Base-by-base conservation (phyloP, 2,329 filamentous ascomycete genomes). In the Paraphaeosphaeria minitans region DNA sequence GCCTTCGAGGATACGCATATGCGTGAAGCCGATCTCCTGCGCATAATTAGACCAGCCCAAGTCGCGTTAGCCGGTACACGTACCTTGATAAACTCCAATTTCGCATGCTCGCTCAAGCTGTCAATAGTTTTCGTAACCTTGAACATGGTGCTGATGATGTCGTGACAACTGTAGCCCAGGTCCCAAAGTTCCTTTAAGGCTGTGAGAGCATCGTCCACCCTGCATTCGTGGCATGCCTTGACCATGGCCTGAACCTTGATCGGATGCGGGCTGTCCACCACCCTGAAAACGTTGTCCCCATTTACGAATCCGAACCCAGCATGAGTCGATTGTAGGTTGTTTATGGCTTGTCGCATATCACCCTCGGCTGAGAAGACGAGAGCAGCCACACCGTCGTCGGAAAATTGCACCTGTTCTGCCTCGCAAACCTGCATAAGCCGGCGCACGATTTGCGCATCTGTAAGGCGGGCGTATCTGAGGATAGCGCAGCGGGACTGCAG, bases 121-220 rank as follows among this genome's bases (percentile, higher is more conserved):
- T 92, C 91, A 59, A 98, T 93, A 1, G 93, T 96, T 82, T 98
- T 99, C 47, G 95, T 98, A 60, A 99, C 95, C 72, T 90, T 89
- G 83, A 99, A 98, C 95, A 99, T 99, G 61, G 94, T 99, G 79
- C 91, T 96, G 77, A 99, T 96, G 69, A 99, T 97, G 77, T 99
- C 95, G 80, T 99, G 94, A 68, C 92, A 96, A n/a, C 92, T 97
- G 80, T 99, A 99, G 14, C 95, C 95, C 60, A 98, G 81, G 60
- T 90, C 87, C 94, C 95, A 99, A 43, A 99, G 83, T 80, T 98
- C 95, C 67, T 92, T 91, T 64, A 99, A 80, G 4, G 85, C 87
- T 67, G 96, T 92, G 59, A 99, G 81, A 1, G 95, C 95, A 59
- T 88, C 87, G 76, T 97, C 93, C 22, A 99, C 85, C 67, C 94